phyloP scores from a whole-genome alignment of 345 rosid species.

The Salix caprea region DNA sequence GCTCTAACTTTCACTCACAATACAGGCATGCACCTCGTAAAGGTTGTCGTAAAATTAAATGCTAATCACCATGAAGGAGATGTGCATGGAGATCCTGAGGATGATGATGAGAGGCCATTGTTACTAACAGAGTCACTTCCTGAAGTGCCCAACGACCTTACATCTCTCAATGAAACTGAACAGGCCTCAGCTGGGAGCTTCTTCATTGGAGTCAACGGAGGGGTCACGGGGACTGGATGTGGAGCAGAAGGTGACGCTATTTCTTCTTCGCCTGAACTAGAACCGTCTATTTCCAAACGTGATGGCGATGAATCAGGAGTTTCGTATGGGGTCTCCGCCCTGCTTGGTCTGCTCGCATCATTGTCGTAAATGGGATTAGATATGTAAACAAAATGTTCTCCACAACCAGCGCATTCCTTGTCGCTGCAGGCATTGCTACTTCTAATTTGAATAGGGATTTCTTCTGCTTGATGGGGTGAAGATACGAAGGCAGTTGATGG shows the following conservation, averaged over 20 bases:
- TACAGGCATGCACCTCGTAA: neutral
- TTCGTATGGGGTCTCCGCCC: constrained; percentile 59
- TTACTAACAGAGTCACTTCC: constrained; percentile 52
- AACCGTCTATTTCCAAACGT: constrained; percentile 37
- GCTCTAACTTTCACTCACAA: constrained; percentile 23
- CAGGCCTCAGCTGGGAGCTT: constrained; percentile 70
- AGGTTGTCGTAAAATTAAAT: neutral
- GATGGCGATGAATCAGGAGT: constrained; percentile 85
- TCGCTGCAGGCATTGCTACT: neutral
- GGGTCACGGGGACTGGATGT: constrained; percentile 31
- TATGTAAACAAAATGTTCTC: constrained; percentile 56
- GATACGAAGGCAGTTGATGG: constrained; percentile 16
- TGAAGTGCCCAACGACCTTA: constrained; percentile 48
- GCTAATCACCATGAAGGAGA: constrained; percentile 77
- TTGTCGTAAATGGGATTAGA: constrained; percentile 83
- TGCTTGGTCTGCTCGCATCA: constrained; percentile 24
- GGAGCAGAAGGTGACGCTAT: constrained; percentile 1
- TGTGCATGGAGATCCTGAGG: constrained; percentile 65
- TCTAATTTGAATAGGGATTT: constrained; percentile 20
- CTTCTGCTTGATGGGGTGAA: constrained; percentile 29
- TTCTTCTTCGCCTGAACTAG: constrained; percentile 46
- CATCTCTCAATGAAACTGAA: constrained; percentile 62
- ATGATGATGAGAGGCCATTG: constrained; percentile 53
- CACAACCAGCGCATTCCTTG: constrained; percentile 12
- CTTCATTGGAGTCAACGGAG: constrained; percentile 85